Evolutionary conservation across 108 stramenopile genomes (phyloP), one percentile per base, ranked within the genome.

Genomic region (Skeletonema costatum): DNA sequence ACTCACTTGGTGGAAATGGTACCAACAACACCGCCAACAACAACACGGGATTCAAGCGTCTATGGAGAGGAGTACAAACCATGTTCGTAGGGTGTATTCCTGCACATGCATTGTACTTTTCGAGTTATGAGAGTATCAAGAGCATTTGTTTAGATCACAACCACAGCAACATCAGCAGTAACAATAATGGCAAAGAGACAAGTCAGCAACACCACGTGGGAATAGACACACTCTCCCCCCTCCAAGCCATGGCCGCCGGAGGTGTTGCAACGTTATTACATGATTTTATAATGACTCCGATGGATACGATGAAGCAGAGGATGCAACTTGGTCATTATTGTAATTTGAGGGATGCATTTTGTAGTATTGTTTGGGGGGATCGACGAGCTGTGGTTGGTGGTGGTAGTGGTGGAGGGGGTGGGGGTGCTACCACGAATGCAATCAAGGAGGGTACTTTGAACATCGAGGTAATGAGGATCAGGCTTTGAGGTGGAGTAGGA

Each of bases 291-390:
- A 94, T 99, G 95, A 97, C 97, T 11, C 98, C 99, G 8, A 83
- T 98, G 83, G 98, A 99, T 86, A 97, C 97, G n/a, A 76, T 99
- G 75, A 99, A 99, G 87, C 99, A 99, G 85, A 89, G 99, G 30
- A 83, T 99, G 80, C 99, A 99, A 76, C 87, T 99, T 61, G 99
- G 99, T 10, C 95, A 98, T 81, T 97, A 99, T 86, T 46, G 60
- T 12, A 94, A 92, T 67, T 62, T 94, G 46, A 12, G 74, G 2
- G 84, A 95, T 82, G 88, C 91, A 51, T 71, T 91, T 32, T 63
- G 76, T 9, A 80, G 86, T 61, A 90, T 90, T 33, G 81, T 82
- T 6, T 71, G 48, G 69, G 80, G 80, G 6, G 60, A 48, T 32
- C 29, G 17, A 13, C 32, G 3, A 12, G 33, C 12, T 0, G 36